phyloP scores from a whole-genome alignment of 345 rosid species.

The Ceriops tagal region DNA sequence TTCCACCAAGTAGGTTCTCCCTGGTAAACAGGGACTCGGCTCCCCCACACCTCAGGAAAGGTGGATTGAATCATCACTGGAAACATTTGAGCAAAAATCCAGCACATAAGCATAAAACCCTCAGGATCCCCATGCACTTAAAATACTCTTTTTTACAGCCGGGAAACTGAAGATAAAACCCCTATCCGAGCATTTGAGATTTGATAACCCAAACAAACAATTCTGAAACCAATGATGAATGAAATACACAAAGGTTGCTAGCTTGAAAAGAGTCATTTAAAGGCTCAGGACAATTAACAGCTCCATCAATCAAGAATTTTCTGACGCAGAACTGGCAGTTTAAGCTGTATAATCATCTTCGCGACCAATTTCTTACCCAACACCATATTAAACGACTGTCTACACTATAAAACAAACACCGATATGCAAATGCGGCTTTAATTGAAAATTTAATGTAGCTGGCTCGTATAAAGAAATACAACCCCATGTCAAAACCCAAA shows the following conservation, averaged over 20 bases:
- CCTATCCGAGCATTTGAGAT: too few species aligned
- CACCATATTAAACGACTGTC: neutral
- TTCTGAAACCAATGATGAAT: conserved; percentile 16
- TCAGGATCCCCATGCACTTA: too few species aligned
- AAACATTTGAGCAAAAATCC: neutral
- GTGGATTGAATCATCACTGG: conserved; percentile 26
- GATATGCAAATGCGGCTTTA: too few species aligned
- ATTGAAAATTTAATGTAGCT: neutral
- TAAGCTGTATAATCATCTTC: conserved; percentile 58
- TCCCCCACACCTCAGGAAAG: conserved; percentile 25
- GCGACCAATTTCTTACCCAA: conserved; percentile 20
- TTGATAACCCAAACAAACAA: neutral
- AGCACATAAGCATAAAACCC: too few species aligned
- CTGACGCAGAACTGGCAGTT: conserved; percentile 98
- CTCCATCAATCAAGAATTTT: conserved; percentile 83
- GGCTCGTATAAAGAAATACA: conserved; percentile 88
- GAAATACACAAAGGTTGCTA: neutral
- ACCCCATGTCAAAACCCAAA: conserved; percentile 41
- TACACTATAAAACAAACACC: neutral
- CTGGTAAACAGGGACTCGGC: conserved; percentile 30
- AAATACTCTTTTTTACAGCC: too few species aligned
- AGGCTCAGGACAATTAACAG: conserved; percentile 64
- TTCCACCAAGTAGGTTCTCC: conserved; percentile 39
- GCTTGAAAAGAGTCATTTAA: neutral
- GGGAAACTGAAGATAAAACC: too few species aligned